A percentile compares a stretch with the other conserved stretches of the same genome.
Evolutionary conservation across 768 basidiomycete genomes (phyloP).

Genomic region (Leccinum uliginosum): DNA sequence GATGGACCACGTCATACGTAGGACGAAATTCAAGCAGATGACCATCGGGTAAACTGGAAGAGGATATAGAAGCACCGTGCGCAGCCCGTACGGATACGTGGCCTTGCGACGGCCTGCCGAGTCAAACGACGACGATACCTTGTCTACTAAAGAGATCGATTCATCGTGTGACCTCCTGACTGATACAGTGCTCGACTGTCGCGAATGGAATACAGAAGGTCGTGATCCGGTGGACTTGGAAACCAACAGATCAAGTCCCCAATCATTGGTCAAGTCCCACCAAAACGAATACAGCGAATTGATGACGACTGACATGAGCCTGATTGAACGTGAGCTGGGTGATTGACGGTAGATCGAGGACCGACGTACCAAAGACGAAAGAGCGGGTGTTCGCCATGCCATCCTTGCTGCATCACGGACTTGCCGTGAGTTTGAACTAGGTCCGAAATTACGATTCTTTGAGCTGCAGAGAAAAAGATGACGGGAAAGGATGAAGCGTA

Average conservation of each 20-base stretch:
- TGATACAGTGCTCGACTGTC: constrained; percentile 34
- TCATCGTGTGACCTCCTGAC: constrained; percentile 14
- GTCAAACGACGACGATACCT: constrained; percentile 16
- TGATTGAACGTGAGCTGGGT: constrained; percentile 27
- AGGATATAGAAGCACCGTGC: constrained; percentile 71
- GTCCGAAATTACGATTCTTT: constrained; percentile 66
- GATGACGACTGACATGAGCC: constrained; percentile 78
- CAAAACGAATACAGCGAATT: constrained; percentile 97
- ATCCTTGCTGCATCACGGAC: constrained; percentile 40
- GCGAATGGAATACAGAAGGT: constrained; percentile 45
- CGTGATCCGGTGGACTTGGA: constrained; percentile 25
- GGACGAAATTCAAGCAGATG: constrained; percentile 76
- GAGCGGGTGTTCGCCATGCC: constrained; percentile 73
- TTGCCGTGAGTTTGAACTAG: constrained; percentile 46
- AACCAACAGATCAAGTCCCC: constrained; percentile 82
- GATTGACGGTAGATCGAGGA: not conserved
- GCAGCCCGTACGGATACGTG: constrained; percentile 66
- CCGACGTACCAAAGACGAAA: constrained; percentile 77
- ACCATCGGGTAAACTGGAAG: constrained; percentile 80
- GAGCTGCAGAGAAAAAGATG: constrained; percentile 89
- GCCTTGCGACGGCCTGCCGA: constrained; percentile 9
- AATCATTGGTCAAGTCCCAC: constrained; percentile 99
- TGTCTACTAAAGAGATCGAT: not conserved
- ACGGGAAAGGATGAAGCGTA: constrained; percentile 97
- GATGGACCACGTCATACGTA: constrained; percentile 92